A percentile compares a stretch with the other conserved stretches of the same genome.
These are phyloP conservation scores for Phaffia rhodozyma DNA, from an alignment of 1,284 basidiomycete genomes.

Conservation along the genomic window DNA sequence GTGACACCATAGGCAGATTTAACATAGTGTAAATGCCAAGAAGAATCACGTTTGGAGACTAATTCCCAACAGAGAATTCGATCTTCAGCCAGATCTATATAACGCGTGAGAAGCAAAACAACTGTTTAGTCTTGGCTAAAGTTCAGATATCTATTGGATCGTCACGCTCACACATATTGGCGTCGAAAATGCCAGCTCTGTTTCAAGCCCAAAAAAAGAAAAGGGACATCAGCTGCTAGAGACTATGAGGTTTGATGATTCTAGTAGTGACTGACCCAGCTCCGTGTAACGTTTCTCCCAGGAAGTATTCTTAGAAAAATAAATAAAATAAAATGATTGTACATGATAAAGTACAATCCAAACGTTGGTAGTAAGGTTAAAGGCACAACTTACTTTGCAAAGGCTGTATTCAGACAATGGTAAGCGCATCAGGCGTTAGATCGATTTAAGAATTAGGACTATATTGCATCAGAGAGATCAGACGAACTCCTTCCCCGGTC, in stretches of 20 bases:
- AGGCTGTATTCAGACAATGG: slow-evolving; percentile 57
- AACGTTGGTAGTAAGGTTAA: slow-evolving; percentile 39
- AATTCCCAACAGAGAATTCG: slow-evolving; percentile 96
- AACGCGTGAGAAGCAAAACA: background rate
- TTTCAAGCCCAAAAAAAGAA: slow-evolving; percentile 34
- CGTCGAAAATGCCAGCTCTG: slow-evolving; percentile 67
- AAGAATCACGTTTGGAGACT: slow-evolving; percentile 71
- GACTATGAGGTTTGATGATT: slow-evolving; percentile 50
- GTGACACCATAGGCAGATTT: slow-evolving; percentile 92
- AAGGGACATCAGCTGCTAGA: background rate
- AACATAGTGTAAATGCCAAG: slow-evolving; percentile 93
- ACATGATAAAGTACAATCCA: no score
- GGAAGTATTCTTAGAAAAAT: slow-evolving; percentile 96
- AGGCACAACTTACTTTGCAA: slow-evolving; percentile 77
- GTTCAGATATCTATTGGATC: background rate
- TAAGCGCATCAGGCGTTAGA: slow-evolving; percentile 29
- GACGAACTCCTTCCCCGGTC: slow-evolving; percentile 17
- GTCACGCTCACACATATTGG: slow-evolving; percentile 48
- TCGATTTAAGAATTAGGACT: slow-evolving; percentile 25
- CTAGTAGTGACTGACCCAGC: slow-evolving; percentile 81
- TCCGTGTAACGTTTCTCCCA: slow-evolving; percentile 83
- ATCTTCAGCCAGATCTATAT: slow-evolving; percentile 37
- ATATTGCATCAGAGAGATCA: background rate
- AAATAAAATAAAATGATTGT: slow-evolving; percentile 46
- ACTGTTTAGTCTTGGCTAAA: background rate